Base-by-base conservation (phyloP, 306 rosid species). In the Betula pendula region DNA sequence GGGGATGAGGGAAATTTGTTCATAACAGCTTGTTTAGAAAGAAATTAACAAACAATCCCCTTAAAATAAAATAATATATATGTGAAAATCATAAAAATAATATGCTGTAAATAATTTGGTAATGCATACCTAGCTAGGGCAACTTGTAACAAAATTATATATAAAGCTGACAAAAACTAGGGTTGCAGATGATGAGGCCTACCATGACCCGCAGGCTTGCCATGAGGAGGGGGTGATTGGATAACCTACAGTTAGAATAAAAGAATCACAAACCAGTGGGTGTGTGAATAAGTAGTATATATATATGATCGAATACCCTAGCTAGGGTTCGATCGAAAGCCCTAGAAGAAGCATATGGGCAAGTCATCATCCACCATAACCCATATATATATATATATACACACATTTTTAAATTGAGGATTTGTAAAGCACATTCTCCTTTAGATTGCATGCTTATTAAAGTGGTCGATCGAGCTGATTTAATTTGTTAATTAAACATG, bases 281-380 rank as follows among this genome's bases (percentile, higher is more conserved):
- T 80, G 85, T 73, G 79, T 74, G 51, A 86, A 77, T 76, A 75
- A 84, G 84, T 81, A n/a, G n/a, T n/a, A n/a, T n/a, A n/a, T n/a
- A n/a, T n/a, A n/a, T n/a, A n/a, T n/a, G n/a, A n/a, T 5, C 2
- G 80, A 81, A 85, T 81, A 80, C 60, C 58, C 29, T 83, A 70
- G 59, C 22, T 29, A 70, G 77, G 74, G 82, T 52, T 75, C 66
- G 27, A 80, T 75, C 66, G 27, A 80, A 83, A 81, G 74, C 80
- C 83, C 69, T 58, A 63, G 43, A 44, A 68, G 74, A 65, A 65
- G 80, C 91, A 85, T 81, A 80, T 80, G 87, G 77, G 84, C 88
- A 76, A 90, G 85, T 88, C 87, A 86, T 86, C 87, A 74, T 76
- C 86, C 80, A 42, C 80, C 83, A 76, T 81, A 73, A 50, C 58